Base-by-base conservation (phyloP, 1,284 basidiomycete species). In the Malassezia vespertilionis region DNA sequence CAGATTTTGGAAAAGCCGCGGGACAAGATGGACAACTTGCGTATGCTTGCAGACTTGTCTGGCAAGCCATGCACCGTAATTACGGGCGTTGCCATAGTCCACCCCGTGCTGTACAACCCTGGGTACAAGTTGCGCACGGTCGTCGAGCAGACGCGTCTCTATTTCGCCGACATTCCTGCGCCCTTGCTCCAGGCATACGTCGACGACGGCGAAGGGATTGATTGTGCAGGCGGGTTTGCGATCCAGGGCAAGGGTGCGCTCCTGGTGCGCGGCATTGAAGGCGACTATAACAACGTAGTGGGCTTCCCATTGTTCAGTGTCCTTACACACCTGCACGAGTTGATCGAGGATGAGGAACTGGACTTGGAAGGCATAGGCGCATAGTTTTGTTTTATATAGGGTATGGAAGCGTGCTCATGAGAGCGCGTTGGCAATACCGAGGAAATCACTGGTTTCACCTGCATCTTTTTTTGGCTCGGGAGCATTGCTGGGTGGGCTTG, bases 161-260 rank as follows among this genome's bases (percentile, higher is more conserved):
- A 56, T 4, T 74, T 74, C 32, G 71, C 68, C 9, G 65, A 72
- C 31, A 65, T 61, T 51, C 63, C 65, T 46, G 60, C 65, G 20
- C 65, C 64, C 20, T 37, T 86, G 6, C 74, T 95, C 11, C 69
- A 84, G 57, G 86, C 87, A 0, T 96, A 96, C 63, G 86, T 83
- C 24, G 82, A 88, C 26, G 83, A 79, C 42, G 84, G 82, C 1
- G 91, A 97, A 72, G 91, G 91, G 0, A 69, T 83, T 36, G 87
- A 93, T 65, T 78, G 88, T 17, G 90, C 90, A 0, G 91, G 90
- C 4, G 91, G 91, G 0, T 96, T 96, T 69, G 88, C 88, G 2
- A 82, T 91, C 36, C 91, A 96, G 59, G 87, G 87, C 2, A 75
- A 82, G 1, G 90, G 87, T 0, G 82, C 82, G 2, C 58, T 88